Conservation (phyloP, 495 filamentous ascomycete species). For the Penicillium robsamsonii region DNA sequence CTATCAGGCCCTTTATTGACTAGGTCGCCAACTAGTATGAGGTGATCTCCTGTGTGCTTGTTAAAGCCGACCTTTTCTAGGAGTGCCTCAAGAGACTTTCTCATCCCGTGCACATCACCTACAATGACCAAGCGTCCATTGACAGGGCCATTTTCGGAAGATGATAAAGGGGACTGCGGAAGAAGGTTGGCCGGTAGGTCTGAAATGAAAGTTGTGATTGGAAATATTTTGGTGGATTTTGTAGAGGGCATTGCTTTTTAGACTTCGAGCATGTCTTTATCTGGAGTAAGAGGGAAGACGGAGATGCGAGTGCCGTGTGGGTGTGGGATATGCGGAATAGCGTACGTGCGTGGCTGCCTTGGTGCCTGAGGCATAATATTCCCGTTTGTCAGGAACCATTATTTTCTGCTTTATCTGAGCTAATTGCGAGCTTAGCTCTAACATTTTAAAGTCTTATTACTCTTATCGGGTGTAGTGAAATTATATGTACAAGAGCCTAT, state of each 20-base stretch:
- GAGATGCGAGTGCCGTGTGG: too few relatives aligned
- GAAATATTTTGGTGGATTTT: slow-evolving; percentile 19
- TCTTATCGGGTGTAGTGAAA: neutral
- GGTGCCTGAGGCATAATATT: too few relatives aligned
- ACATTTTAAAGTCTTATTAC: neutral
- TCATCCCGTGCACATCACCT: slow-evolving; percentile 27
- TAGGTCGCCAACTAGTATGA: slow-evolving; percentile 20
- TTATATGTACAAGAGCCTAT: neutral
- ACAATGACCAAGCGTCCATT: slow-evolving; percentile 21
- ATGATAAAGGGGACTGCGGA: slow-evolving; percentile 6
- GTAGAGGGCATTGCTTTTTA: neutral
- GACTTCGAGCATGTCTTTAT: neutral
- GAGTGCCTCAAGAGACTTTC: slow-evolving; percentile 21
- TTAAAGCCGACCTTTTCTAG: slow-evolving; percentile 19
- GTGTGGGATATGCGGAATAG: too few relatives aligned
- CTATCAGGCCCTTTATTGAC: slow-evolving; percentile 25
- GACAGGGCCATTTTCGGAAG: slow-evolving; percentile 6
- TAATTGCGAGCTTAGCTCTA: neutral
- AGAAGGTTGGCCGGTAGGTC: slow-evolving; percentile 17
- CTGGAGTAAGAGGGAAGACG: neutral
- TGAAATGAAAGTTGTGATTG: slow-evolving; percentile 23
- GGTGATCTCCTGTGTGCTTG: slow-evolving; percentile 18
- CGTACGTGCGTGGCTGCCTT: too few relatives aligned
- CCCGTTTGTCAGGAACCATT: too few relatives aligned
- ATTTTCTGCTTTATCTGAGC: too few relatives aligned